A percentile compares a stretch with the other conserved stretches of the same genome.
Conservation (phyloP, 331 rosid genomes). For the Dryas integrifolia region DNA sequence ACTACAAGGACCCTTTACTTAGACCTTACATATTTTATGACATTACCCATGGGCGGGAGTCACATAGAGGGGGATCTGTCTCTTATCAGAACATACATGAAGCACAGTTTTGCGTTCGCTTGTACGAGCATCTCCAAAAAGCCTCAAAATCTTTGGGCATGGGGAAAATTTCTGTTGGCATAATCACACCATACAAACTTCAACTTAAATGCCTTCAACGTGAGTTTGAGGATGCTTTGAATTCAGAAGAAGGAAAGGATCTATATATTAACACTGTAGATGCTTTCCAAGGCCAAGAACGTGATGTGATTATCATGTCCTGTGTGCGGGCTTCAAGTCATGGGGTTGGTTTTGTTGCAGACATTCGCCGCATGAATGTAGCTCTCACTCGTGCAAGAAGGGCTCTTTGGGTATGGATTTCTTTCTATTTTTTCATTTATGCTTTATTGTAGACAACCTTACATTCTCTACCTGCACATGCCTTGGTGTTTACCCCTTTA, state of each 20-base stretch:
- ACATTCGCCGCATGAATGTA: slow-evolving; percentile 95
- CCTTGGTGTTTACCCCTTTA: neutral
- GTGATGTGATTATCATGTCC: slow-evolving; percentile 97
- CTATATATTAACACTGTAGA: slow-evolving; percentile 92
- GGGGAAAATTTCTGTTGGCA: slow-evolving; percentile 79
- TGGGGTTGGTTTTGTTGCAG: slow-evolving; percentile 98
- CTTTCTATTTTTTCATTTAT: slow-evolving; percentile 6
- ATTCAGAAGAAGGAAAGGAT: slow-evolving; percentile 94
- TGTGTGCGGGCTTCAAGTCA: slow-evolving; percentile 96
- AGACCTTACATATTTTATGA: slow-evolving; percentile 86
- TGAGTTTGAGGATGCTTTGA: slow-evolving; percentile 79
- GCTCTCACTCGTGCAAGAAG: slow-evolving; percentile 99
- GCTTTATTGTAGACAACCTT: neutral
- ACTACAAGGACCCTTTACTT: slow-evolving; percentile 82
- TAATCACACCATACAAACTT: slow-evolving; percentile 95
- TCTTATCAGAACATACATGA: slow-evolving; percentile 86
- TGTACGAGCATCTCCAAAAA: slow-evolving; percentile 89
- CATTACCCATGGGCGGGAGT: slow-evolving; percentile 92
- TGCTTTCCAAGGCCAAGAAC: slow-evolving; percentile 99
- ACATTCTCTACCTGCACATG: neutral
- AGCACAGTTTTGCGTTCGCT: slow-evolving; percentile 87
- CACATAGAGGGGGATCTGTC: slow-evolving; percentile 96
- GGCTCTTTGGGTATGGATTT: slow-evolving; percentile 81
- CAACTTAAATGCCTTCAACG: slow-evolving; percentile 97
- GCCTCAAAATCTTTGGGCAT: slow-evolving; percentile 53